Evolutionary conservation across 805 yeast genomes (phyloP).

Genomic region (Candida glaebosa): DNA sequence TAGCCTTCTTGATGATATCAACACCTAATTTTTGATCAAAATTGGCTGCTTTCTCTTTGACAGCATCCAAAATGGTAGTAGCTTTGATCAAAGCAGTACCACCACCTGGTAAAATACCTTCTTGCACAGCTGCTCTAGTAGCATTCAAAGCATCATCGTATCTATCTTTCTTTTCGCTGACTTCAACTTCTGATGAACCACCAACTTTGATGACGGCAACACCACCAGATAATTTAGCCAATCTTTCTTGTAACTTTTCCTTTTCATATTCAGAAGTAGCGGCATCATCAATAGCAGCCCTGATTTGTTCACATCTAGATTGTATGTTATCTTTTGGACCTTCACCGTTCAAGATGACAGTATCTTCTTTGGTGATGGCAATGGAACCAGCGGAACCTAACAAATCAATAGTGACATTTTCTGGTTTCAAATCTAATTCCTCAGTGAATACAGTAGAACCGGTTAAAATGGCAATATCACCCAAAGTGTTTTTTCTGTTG

Average conservation of each 20-base stretch:
- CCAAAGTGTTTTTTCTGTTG: slow-evolving; percentile 93
- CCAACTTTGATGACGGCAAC: slow-evolving; percentile 98
- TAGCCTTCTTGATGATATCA: slow-evolving; percentile 86
- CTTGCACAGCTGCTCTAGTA: slow-evolving; percentile 98
- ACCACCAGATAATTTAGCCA: slow-evolving; percentile 96
- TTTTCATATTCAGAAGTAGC: slow-evolving; percentile 86
- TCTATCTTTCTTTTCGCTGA: slow-evolving; percentile 99
- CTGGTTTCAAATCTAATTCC: slow-evolving; percentile 93
- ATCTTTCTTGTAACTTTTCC: slow-evolving; percentile 95
- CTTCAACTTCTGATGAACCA: slow-evolving; percentile 96
- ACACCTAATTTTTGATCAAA: slow-evolving; percentile 97
- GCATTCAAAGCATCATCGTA: slow-evolving; percentile 98
- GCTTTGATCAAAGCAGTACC: slow-evolving; percentile 98
- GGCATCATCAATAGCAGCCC: slow-evolving; percentile 69
- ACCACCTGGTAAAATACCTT: slow-evolving; percentile 99
- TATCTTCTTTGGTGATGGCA: slow-evolving; percentile 92
- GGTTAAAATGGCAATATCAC: slow-evolving; percentile 91
- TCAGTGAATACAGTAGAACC: slow-evolving; percentile 93
- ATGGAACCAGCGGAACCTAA: slow-evolving; percentile 90
- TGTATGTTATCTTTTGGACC: slow-evolving; percentile 79
- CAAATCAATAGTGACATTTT: slow-evolving; percentile 83
- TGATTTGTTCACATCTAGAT: slow-evolving; percentile 91
- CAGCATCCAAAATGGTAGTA: slow-evolving; percentile 64
- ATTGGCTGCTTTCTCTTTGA: slow-evolving; percentile 65
- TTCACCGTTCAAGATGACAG: slow-evolving; percentile 89